A percentile compares a stretch with the other conserved stretches of the same genome.
These are phyloP conservation scores for Pulveroboletus sp. DNA, from an alignment of 768 basidiomycete species.

Conservation along the genomic window DNA sequence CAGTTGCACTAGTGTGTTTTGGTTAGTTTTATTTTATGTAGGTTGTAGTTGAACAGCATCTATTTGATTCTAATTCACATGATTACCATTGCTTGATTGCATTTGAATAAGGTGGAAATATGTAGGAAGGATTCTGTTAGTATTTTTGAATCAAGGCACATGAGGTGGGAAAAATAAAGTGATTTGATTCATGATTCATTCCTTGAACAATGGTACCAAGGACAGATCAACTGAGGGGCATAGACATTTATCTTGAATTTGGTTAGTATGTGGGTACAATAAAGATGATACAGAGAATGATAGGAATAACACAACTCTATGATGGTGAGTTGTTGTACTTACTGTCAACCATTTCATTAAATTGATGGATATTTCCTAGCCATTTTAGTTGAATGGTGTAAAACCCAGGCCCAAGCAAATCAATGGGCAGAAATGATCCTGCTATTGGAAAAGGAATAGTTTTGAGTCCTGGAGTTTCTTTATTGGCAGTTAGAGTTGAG, in stretches of 20 bases:
- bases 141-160: too few species aligned
- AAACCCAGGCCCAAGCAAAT: not conserved
- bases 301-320: not conserved
- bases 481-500: not conserved
- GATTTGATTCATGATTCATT: too few species aligned
- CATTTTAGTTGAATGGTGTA: not conserved
- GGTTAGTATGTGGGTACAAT: not conserved
- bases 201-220: not conserved
- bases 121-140: too few species aligned
- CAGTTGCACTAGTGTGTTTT: too few species aligned
- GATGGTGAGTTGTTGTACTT: not conserved
- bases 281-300: too few species aligned
- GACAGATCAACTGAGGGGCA: not conserved
- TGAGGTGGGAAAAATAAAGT: too few species aligned
- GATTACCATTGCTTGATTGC: too few species aligned
- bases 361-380: not conserved
- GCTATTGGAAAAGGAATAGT: not conserved
- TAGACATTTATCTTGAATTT: not conserved
- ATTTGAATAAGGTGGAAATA: too few species aligned
- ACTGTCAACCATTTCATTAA: too few species aligned
- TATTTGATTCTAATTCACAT: too few species aligned
- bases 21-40: too few species aligned
- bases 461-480: not conserved
- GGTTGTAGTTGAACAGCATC: too few species aligned
- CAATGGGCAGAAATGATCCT: not conserved